phyloP scores from a whole-genome alignment of 163 green algal species.

The Chlamydomonas reinhardtii region DNA sequence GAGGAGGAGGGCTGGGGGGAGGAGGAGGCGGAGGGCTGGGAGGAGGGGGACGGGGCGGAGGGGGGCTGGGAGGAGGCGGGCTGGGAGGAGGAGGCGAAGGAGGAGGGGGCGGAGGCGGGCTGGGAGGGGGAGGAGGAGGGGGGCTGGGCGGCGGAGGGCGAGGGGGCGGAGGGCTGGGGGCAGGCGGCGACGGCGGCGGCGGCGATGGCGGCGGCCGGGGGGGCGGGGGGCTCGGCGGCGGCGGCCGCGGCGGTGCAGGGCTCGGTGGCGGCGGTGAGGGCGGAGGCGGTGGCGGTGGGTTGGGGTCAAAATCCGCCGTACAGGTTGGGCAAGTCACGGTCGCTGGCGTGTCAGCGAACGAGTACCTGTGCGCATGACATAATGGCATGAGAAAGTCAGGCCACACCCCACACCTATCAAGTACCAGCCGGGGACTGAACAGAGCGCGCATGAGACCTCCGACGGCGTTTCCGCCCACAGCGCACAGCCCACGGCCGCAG shows the following conservation, averaged over 20 bases:
- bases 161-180: not conserved
- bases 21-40: not conserved
- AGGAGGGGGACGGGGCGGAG: too few species aligned
- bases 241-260: not conserved
- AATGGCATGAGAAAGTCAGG: too few species aligned
- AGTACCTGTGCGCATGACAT: constrained; percentile 16
- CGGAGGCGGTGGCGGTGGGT: not conserved
- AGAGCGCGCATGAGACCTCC: too few species aligned
- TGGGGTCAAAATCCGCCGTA: not conserved
- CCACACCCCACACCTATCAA: too few species aligned
- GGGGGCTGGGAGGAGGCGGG: not conserved
- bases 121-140: not conserved
- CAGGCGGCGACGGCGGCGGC: not conserved
- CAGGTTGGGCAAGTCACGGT: constrained; percentile 12
- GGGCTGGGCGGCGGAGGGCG: not conserved
- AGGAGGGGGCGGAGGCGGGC: not conserved
- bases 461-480: too few species aligned
- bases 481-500: too few species aligned
- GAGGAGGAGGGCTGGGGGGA: not conserved
- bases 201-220: not conserved
- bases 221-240: not conserved
- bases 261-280: not conserved
- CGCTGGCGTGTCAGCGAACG: not conserved
- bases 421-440: too few species aligned
- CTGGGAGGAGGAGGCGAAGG: not conserved